Evolutionary conservation across 495 filamentous ascomycete species (phyloP), one percentile per base, ranked within the genome.

Genomic region (Diplogelasinospora grovesii): DNA sequence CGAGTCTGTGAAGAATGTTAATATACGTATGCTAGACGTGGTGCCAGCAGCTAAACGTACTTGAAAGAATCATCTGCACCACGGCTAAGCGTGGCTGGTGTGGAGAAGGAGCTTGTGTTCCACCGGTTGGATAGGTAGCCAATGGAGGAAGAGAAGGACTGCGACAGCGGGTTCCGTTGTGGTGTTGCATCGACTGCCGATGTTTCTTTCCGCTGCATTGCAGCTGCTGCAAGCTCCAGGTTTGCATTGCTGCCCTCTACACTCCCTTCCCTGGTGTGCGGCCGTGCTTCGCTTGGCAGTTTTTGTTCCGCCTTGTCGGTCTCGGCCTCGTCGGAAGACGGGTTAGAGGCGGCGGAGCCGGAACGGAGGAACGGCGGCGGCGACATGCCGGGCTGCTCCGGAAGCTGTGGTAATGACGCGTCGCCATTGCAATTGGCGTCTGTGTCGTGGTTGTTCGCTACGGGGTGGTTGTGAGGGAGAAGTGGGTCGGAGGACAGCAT

Each of bases 401-500:
- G 37, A 14, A 28, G 29, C 20, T 31, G 15, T 47, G 51, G 13
- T 56, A 54, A 15, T 8, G 52, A 54, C 3, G 49, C 45, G 15
- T 37, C 27, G 27, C 23, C 27, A 25, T 41, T 43, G 28, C 54
- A n/a, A n/a, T n/a, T n/a, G n/a, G n/a, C n/a, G n/a, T n/a, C n/a
- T n/a, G n/a, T n/a, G n/a, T n/a, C n/a, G n/a, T n/a, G n/a, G n/a
- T n/a, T n/a, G n/a, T n/a, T n/a, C n/a, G n/a, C n/a, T n/a, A n/a
- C n/a, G n/a, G n/a, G n/a, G n/a, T 50, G 36, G 41, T 36, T 23
- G 33, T 52, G 36, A 60, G 59, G 41, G 66, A 61, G 11, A 64
- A 62, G 25, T 52, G 70, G 60, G 51, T 74, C 66, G 50, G 67
- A 68, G 15, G 64, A 60, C 36, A 67, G 55, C 22, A 77, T 71